phyloP scores from a whole-genome alignment of 2,329 filamentous ascomycete genomes.

The Alternaria longipes region DNA sequence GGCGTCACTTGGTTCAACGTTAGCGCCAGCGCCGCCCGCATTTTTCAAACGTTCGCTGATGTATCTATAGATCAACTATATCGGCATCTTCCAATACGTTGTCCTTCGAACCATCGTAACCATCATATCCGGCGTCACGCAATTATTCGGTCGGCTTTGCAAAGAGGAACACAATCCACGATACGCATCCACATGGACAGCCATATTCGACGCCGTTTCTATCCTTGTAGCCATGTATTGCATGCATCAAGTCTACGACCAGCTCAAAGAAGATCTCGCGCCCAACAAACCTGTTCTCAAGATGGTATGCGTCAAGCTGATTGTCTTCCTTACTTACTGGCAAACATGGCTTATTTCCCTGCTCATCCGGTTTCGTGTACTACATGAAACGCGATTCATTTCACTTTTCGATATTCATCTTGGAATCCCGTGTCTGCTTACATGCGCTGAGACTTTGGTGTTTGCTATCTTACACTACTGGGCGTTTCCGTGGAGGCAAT shows the following conservation, averaged over 20 bases:
- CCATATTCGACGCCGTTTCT: constrained; percentile 74
- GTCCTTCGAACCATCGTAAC: constrained; percentile 83
- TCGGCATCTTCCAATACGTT: constrained; percentile 86
- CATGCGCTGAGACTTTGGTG: constrained; percentile 85
- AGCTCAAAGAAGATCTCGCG: constrained; percentile 73
- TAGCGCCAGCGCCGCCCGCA: constrained; percentile 19
- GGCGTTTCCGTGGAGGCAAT: constrained; percentile 81
- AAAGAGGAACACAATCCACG: constrained; percentile 78
- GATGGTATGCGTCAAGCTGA: constrained; percentile 85
- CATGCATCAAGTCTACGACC: constrained; percentile 85
- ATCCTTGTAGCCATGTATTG: constrained; percentile 90
- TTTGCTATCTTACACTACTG: constrained; percentile 82
- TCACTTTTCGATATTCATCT: constrained; percentile 80
- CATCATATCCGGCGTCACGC: constrained; percentile 76
- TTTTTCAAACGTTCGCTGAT: constrained; percentile 28
- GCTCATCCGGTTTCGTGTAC: constrained; percentile 64
- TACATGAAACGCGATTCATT: constrained; percentile 70
- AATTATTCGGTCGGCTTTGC: constrained; percentile 77
- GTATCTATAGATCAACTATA: constrained; percentile 71
- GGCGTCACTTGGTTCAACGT: constrained; percentile 91
- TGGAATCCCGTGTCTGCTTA: constrained; percentile 78
- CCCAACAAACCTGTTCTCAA: constrained; percentile 80
- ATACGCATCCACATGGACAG: constrained; percentile 86
- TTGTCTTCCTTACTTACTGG: constrained; percentile 93
- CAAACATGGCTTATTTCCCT: constrained; percentile 66